phyloP scores from a whole-genome alignment of 306 rosid species.

The Cicer bijugum region DNA sequence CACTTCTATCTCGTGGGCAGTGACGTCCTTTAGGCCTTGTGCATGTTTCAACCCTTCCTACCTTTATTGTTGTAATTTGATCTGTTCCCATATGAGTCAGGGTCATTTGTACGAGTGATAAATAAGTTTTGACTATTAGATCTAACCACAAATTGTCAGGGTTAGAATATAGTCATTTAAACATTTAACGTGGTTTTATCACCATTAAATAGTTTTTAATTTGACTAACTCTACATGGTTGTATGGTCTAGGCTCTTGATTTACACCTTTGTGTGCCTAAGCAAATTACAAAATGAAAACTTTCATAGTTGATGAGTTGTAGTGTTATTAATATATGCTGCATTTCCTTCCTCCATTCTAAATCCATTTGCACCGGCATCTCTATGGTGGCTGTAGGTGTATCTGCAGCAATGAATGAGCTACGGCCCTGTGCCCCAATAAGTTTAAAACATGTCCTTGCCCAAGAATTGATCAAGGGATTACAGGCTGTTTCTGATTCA shows the following conservation, averaged over 20 bases:
- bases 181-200: not conserved
- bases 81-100: not conserved
- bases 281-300: not conserved
- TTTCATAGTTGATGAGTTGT: slow-evolving; percentile 18
- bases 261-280: not conserved
- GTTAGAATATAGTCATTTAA: not conserved
- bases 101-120: slow-evolving; percentile 4
- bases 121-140: not conserved
- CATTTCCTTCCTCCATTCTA: slow-evolving; percentile 4
- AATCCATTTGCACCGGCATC: slow-evolving; percentile 39
- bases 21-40: not conserved
- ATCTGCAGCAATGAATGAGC: slow-evolving; percentile 93
- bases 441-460: slow-evolving; percentile 84
- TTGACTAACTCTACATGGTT: slow-evolving; percentile 1
- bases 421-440: slow-evolving; percentile 95
- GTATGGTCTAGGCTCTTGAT: not conserved
- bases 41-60: not conserved
- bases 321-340: slow-evolving; percentile 22
- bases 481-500: slow-evolving; percentile 78
- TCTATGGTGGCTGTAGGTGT: slow-evolving; percentile 75
- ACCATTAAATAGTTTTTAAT: not conserved
- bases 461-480: slow-evolving; percentile 82
- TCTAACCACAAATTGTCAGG: not conserved
- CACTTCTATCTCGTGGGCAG: not conserved
- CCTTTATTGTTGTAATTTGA: not conserved